These are phyloP conservation scores for Trichosporon ovoides DNA, from an alignment of 1,284 basidiomycete genomes.

Conservation along the genomic window DNA sequence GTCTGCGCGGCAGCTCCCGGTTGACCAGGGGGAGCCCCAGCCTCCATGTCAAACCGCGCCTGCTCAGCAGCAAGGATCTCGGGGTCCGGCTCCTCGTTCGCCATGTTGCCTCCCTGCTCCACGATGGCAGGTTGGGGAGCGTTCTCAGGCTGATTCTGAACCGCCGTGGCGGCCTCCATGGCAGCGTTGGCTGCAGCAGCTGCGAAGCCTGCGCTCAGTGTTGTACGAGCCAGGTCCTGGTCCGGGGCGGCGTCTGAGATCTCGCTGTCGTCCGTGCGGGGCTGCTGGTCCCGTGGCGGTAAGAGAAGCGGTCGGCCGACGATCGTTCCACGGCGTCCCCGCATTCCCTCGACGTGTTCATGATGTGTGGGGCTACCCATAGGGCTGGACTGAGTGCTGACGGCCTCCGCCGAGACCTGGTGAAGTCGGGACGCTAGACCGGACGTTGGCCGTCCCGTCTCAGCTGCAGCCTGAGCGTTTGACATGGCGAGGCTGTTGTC, in stretches of 20 bases:
- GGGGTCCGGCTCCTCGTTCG: constrained; percentile 36
- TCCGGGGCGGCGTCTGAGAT: constrained; percentile 38
- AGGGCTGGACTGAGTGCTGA: constrained; percentile 44
- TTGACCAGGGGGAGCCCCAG: constrained; percentile 45
- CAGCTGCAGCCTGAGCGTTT: constrained; percentile 18
- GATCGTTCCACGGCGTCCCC: constrained; percentile 34
- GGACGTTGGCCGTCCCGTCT: constrained; percentile 18
- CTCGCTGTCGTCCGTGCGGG: constrained; percentile 32
- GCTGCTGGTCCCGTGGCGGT: constrained; percentile 29
- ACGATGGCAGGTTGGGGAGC: constrained; percentile 31
- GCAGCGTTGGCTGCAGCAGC: constrained; percentile 30
- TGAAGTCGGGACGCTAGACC: constrained; percentile 29
- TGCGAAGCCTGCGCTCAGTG: constrained; percentile 30
- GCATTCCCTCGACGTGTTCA: constrained; percentile 27
- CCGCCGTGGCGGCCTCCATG: constrained; percentile 18
- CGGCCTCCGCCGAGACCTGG: constrained; percentile 30
- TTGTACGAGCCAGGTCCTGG: constrained; percentile 35
- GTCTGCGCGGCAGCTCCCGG: constrained; percentile 38
- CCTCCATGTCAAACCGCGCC: constrained; percentile 42
- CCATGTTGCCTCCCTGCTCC: constrained; percentile 22
- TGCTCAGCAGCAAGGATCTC: constrained; percentile 43
- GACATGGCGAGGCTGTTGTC: constrained; percentile 32
- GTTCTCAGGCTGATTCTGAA: constrained; percentile 29
- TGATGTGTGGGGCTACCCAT: constrained; percentile 37
- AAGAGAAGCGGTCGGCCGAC: constrained; percentile 38